These are phyloP conservation scores for Colletotrichum tofieldiae DNA, from an alignment of 2,329 filamentous ascomycete genomes.

Conservation along the genomic window DNA sequence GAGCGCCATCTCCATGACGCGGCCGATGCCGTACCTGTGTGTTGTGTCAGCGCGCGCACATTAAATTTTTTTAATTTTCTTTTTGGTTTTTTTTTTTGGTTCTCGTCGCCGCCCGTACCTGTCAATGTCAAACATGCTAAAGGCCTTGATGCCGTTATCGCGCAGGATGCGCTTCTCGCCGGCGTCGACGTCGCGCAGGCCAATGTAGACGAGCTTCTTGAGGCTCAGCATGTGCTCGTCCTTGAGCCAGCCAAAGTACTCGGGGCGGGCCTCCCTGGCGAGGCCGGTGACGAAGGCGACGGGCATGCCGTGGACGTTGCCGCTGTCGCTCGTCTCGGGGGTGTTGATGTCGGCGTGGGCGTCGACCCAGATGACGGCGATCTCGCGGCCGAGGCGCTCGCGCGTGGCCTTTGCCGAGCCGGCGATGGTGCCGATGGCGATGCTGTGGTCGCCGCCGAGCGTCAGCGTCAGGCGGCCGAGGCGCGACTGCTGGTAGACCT, in stretches of 20 bases:
- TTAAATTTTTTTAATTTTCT: too few relatives aligned
- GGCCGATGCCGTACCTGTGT: constrained; percentile 84
- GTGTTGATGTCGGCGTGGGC: constrained; percentile 99
- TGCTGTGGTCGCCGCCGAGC: constrained; percentile 95
- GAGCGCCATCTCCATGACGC: constrained; percentile 98
- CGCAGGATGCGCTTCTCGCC: constrained; percentile 93
- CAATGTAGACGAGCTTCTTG: constrained; percentile 96
- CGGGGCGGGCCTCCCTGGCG: constrained; percentile 80
- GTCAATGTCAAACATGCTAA: constrained; percentile 99
- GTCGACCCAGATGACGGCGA: constrained; percentile 98
- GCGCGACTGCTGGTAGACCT: constrained; percentile 90
- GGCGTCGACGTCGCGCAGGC: constrained; percentile 91
- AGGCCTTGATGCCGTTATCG: constrained; percentile 93
- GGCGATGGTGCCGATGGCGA: constrained; percentile 93
- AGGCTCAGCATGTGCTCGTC: constrained; percentile 79
- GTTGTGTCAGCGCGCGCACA: background rate
- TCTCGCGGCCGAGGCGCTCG: constrained; percentile 85
- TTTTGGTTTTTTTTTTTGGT: too few relatives aligned
- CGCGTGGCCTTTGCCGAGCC: constrained; percentile 89
- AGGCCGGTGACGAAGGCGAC: constrained; percentile 92
- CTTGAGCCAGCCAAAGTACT: constrained; percentile 92
- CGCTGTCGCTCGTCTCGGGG: constrained; percentile 89
- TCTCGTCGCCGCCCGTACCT: constrained; percentile 52
- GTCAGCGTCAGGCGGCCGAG: constrained; percentile 91
- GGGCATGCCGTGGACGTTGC: constrained; percentile 99